phyloP scores from a whole-genome alignment of 2,329 filamentous ascomycete genomes.

The Lomentospora prolificans region DNA sequence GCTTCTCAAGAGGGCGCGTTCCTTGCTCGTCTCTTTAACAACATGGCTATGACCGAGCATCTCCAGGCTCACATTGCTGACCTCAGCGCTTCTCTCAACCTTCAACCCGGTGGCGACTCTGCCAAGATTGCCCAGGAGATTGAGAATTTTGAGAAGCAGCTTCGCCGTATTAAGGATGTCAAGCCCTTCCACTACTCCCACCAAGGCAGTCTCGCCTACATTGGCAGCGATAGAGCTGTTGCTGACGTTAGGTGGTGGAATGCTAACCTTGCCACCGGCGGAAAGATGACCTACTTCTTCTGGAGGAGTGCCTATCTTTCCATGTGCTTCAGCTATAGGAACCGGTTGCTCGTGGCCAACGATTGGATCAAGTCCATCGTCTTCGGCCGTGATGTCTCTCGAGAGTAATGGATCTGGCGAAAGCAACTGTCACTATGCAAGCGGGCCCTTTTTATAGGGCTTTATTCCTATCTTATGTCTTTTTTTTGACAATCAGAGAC shows the following conservation, averaged over 20 bases:
- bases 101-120: slow-evolving; percentile 49
- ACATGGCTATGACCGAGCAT: slow-evolving; percentile 88
- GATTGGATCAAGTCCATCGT: slow-evolving; percentile 97
- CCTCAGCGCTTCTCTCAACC: slow-evolving; percentile 53
- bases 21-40: slow-evolving; percentile 93
- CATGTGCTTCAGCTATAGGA: slow-evolving; percentile 99
- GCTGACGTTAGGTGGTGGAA: slow-evolving; percentile 97
- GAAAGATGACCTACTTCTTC: slow-evolving; percentile 93
- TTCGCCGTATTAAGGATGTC: slow-evolving; percentile 84
- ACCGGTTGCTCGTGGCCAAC: slow-evolving; percentile 82
- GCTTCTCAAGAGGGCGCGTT: slow-evolving; percentile 92
- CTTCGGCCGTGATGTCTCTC: slow-evolving; percentile 89
- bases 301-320: slow-evolving; percentile 96
- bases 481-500: too few species aligned
- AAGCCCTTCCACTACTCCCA: slow-evolving; percentile 98
- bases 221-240: slow-evolving; percentile 94
- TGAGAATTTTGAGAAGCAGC: slow-evolving; percentile 73
- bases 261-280: slow-evolving; percentile 88
- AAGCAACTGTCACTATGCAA: too few species aligned
- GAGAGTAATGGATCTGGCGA: slow-evolving; percentile 47
- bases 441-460: too few species aligned
- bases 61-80: slow-evolving; percentile 67
- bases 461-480: too few species aligned
- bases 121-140: slow-evolving; percentile 65
- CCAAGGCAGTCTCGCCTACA: slow-evolving; percentile 94